Base-by-base conservation (phyloP, 2,329 filamentous ascomycete species). In the Scedosporium dehoogii region DNA sequence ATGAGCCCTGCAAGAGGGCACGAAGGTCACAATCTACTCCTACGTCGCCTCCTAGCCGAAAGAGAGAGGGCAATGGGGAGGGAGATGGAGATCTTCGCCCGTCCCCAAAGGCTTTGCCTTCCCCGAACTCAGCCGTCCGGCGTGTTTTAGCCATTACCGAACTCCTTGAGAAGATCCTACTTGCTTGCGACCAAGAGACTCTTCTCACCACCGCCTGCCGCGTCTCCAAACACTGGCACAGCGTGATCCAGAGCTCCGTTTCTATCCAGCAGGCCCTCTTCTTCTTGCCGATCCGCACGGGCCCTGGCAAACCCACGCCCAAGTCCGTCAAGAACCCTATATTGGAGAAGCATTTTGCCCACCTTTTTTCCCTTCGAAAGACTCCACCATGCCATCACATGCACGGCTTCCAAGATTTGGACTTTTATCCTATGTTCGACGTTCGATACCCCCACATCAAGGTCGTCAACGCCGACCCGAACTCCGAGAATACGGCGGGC, bases 81-180 rank as follows among this genome's bases (percentile, higher is more conserved):
- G 33, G 33, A 12, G 33, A 38, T 12, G 18, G 7, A 55, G 6
- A 29, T 4, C 18, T 16, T 5, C 51, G 6, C 4, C 10, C 18
- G 12, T 23, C 51, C 18, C 3, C 9, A 21, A 6, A 48, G 44
- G 44, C 44, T 18, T 7, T 23, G 7, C 21, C 21, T 6, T 10
- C 23, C 18, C 3, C 59, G 9, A 27, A 21, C 58, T 60, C 58
- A 33, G n/a, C 59, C 42, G 46, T 48, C 21, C 59, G 23, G 6
- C 29, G 25, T 21, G 66, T 67, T 3, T 59, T 69, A 21, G 60
- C 59, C 59, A 60, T 66, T 42, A 65, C 68, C 6, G 70, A 72
- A 63, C 61, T 72, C 3, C 62, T 71, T 27, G 70, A 72, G 55
- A 65, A 65, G 38, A 69, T 71, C 33, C 60, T 72, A 21, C 42